These are phyloP conservation scores for Penicillium brasilianum DNA, from an alignment of 2,329 filamentous ascomycete species.

Conservation along the genomic window DNA sequence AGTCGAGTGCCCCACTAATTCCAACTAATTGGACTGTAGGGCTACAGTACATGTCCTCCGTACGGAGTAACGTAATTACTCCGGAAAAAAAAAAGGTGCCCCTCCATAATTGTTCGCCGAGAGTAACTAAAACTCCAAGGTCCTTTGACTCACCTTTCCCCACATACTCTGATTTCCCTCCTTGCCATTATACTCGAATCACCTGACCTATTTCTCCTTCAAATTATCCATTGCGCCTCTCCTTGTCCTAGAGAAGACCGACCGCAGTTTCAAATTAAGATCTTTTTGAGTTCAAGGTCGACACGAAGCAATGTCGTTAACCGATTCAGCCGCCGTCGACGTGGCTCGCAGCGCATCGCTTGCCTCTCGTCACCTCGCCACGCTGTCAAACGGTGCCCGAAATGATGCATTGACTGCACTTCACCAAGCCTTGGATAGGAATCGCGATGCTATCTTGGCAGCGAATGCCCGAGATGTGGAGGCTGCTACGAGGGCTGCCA, in stretches of 20 bases:
- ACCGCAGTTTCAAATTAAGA: no score
- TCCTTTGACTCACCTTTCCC: constrained; percentile 1
- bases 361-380: constrained; percentile 82
- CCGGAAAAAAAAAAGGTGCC: neutral
- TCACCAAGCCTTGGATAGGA: constrained; percentile 72
- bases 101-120: neutral
- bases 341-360: constrained; percentile 78
- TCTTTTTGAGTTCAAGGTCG: neutral
- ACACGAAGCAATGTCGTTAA: constrained; percentile 74
- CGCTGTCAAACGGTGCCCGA: constrained; percentile 74
- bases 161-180: constrained; percentile 1
- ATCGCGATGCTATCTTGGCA: constrained; percentile 76
- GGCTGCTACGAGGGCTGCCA: constrained; percentile 72
- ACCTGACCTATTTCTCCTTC: neutral
- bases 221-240: neutral
- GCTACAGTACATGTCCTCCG: no score
- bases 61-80: neutral
- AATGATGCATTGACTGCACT: constrained; percentile 86
- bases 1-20: neutral
- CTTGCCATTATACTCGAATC: neutral
- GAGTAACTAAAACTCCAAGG: neutral
- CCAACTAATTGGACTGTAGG: no score
- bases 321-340: constrained; percentile 77
- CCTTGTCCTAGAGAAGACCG: neutral
- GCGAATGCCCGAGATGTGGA: constrained; percentile 86